A percentile compares a stretch with the other conserved stretches of the same genome.
Conservation (phyloP, 1,139 yeast species). For the Pichia inconspicua region DNA sequence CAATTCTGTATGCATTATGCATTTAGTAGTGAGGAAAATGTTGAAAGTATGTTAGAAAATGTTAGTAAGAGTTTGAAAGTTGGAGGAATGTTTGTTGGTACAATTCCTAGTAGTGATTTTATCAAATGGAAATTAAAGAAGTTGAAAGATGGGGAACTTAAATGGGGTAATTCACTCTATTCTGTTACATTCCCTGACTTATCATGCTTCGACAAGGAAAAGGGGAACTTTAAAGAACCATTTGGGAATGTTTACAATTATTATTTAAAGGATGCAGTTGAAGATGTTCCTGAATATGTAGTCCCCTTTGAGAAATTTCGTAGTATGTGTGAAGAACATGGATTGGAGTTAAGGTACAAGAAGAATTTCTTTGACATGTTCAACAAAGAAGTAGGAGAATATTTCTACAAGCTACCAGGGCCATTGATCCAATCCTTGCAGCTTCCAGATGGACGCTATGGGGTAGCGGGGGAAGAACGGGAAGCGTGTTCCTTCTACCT, state of each 20-base stretch:
- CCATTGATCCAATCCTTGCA: conserved; percentile 63
- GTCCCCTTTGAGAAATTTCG: conserved; percentile 89
- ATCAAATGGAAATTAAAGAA: conserved; percentile 57
- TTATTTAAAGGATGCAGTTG: conserved; percentile 86
- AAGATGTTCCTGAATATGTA: conserved; percentile 94
- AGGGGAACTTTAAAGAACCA: conserved; percentile 59
- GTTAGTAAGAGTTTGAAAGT: conserved; percentile 65
- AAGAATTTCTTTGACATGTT: conserved; percentile 79
- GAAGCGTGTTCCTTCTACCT: conserved; percentile 84
- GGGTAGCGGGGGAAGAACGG: conserved; percentile 83
- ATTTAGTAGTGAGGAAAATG: conserved; percentile 76
- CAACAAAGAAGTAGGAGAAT: conserved; percentile 66
- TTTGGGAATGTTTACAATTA: conserved; percentile 81
- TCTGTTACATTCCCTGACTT: conserved; percentile 64
- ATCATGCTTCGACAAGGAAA: conserved; percentile 45
- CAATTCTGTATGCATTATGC: conserved; percentile 96
- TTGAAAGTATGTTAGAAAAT: conserved; percentile 63
- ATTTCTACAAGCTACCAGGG: conserved; percentile 52
- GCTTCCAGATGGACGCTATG: conserved; percentile 70
- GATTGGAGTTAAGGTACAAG: conserved; percentile 62
- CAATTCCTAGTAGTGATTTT: conserved; percentile 88
- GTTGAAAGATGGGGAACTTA: conserved; percentile 41
- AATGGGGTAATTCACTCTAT: conserved; percentile 83
- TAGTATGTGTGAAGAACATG: conserved; percentile 76
- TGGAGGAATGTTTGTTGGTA: conserved; percentile 88